A percentile compares a stretch with the other conserved stretches of the same genome.
phyloP scores from a whole-genome alignment of 495 filamentous ascomycete species.

The Venustampulla echinocandica region DNA sequence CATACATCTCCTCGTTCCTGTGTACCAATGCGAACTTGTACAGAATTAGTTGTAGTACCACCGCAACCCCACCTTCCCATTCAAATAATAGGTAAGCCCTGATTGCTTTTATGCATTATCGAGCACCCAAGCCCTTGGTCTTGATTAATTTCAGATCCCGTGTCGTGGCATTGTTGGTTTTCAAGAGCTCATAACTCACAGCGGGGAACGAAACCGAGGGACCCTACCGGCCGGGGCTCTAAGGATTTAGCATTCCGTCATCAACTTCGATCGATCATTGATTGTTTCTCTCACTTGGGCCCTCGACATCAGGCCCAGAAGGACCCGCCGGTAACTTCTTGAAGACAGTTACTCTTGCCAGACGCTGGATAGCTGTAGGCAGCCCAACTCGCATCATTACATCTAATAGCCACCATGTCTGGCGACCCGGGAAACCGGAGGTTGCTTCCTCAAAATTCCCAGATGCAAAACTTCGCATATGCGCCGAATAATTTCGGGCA shows the following conservation, averaged over 20 bases:
- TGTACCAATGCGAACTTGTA: slow-evolving; percentile 8
- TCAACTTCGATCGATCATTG: slow-evolving; percentile 8
- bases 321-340: background rate
- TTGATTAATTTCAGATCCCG: slow-evolving; percentile 18
- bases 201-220: slow-evolving; percentile 2
- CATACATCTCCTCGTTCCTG: background rate
- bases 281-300: background rate
- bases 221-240: slow-evolving; percentile 13
- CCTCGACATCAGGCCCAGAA: background rate
- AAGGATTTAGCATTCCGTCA: slow-evolving; percentile 14
- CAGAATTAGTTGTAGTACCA: slow-evolving; percentile 7
- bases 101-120: slow-evolving; percentile 17
- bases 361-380: background rate
- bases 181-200: slow-evolving; percentile 6
- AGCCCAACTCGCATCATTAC: background rate
- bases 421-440: slow-evolving; percentile 46
- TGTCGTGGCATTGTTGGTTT: slow-evolving; percentile 14
- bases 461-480: slow-evolving; percentile 51
- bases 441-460: slow-evolving; percentile 47
- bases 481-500: slow-evolving; percentile 48
- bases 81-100: slow-evolving; percentile 19
- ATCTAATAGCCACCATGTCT: slow-evolving; percentile 32
- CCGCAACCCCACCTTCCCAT: slow-evolving; percentile 4
- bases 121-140: slow-evolving; percentile 8
- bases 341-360: background rate